These are phyloP conservation scores for Cystobasidium onofrii DNA, from an alignment of 768 basidiomycete genomes.

Conservation along the genomic window DNA sequence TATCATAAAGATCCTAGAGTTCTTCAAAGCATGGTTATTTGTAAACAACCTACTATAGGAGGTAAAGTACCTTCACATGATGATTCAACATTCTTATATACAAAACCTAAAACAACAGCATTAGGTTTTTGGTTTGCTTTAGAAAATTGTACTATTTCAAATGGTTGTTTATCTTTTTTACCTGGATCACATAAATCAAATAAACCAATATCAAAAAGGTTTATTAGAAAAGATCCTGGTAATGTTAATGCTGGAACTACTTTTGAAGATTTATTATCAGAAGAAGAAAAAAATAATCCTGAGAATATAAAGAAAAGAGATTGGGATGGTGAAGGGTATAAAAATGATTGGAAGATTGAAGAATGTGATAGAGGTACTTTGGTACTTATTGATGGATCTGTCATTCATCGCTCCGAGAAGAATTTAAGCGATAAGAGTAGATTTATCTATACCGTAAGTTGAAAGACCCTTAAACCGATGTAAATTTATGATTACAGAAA, in stretches of 20 bases:
- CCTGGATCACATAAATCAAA: constrained; percentile 78
- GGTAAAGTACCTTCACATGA: constrained; percentile 90
- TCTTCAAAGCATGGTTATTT: constrained; percentile 72
- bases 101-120: constrained; percentile 70
- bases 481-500: too few relatives aligned
- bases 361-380: constrained; percentile 59
- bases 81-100: constrained; percentile 79
- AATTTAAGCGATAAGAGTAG: constrained; percentile 73
- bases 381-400: constrained; percentile 85
- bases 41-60: constrained; percentile 80
- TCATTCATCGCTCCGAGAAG: constrained; percentile 81
- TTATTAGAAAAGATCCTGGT: constrained; percentile 64
- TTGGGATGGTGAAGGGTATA: constrained; percentile 2
- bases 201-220: constrained; percentile 64
- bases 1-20: constrained; percentile 73
- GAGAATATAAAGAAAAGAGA: background rate
- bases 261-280: constrained; percentile 50
- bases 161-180: constrained; percentile 78
- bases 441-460: constrained; percentile 62
- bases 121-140: constrained; percentile 96
- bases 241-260: constrained; percentile 58
- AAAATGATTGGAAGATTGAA: background rate
- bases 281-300: constrained; percentile 26
- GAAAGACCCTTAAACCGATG: background rate
- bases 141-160: constrained; percentile 70